Base-by-base conservation (phyloP, 495 filamentous ascomycete species). In the Amniculicola lignicola region DNA sequence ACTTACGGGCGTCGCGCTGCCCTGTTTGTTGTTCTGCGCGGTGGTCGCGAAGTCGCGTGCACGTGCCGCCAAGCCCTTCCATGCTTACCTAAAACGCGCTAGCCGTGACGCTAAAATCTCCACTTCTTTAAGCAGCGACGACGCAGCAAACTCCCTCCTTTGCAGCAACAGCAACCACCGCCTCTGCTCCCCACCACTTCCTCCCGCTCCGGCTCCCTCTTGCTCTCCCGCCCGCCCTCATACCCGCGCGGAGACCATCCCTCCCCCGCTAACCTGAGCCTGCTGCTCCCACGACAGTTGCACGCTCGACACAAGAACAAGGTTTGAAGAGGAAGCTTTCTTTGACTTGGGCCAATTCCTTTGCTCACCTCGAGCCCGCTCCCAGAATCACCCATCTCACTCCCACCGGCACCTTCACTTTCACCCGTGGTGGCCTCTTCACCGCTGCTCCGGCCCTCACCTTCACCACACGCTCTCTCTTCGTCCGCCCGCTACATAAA, bases 401-500 rank as follows among this genome's bases (percentile, higher is more conserved):
- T 54, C 54, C 47, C 55, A 66, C 57, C 45, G 47, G 38, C 61
- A 40, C 27, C 31, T 6, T 5, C 40, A 10, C 14, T 33, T 21
- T 18, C 19, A n/a, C 24, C 9, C 31, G 12, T 19, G 40, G 4
- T 21, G 18, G 42, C n/a, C 35, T 16, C 33, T 38, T 40, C 49
- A 19, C 15, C 28, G 16, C 31, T 12, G 18, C 23, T 39, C 40
- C 35, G 14, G 19, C 43, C 35, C 31, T 33, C 27, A 46, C n/a
- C 29, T 33, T 38, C 65, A 62, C 57, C 48, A 52, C 56, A 54
- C 39, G 29, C 29, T 33, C 29, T 33, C 29, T n/a, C 35, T 33
- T 29, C 51, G 57, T 49, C 31, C 48, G 44, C 50, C 60, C 57
- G 51, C 54, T 60, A 57, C 65, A 62, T 50, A 61, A n/a, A n/a